Conservation (phyloP, 495 filamentous ascomycete genomes). For the Daldinia loculata region DNA sequence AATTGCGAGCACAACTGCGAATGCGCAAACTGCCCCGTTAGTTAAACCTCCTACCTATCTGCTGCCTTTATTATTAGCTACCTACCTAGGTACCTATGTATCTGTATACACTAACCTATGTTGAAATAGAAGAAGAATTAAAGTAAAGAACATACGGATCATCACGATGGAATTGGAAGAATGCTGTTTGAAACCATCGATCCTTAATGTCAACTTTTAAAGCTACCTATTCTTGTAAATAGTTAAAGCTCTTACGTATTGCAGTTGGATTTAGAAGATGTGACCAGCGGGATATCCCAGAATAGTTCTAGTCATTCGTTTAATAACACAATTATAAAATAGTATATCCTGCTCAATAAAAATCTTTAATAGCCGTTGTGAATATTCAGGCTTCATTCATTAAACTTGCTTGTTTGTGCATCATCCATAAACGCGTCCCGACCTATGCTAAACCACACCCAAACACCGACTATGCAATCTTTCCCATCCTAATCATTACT, state of each 20-base stretch:
- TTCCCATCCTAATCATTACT: slow-evolving; percentile 34
- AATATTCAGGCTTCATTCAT: not conserved
- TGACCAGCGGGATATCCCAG: not conserved
- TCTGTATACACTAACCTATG: not conserved
- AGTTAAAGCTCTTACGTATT: not conserved
- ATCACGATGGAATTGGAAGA: not conserved
- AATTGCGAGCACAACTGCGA: slow-evolving; percentile 44
- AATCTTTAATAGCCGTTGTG: not conserved
- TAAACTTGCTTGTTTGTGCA: not conserved
- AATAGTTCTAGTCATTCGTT: slow-evolving; percentile 2
- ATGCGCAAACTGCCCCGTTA: slow-evolving; percentile 45
- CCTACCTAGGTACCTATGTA: not conserved
- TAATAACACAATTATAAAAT: not conserved
- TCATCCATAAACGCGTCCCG: not conserved
- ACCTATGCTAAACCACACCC: not conserved
- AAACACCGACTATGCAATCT: slow-evolving; percentile 30
- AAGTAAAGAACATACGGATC: not conserved
- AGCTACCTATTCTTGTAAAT: not conserved
- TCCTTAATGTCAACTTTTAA: not conserved
- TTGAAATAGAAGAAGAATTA: slow-evolving; percentile 29
- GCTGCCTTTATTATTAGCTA: too few species aligned
- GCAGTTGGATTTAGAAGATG: not conserved
- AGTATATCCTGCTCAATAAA: not conserved
- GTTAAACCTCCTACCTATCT: not conserved
- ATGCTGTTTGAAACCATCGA: not conserved